Conservation (phyloP, 306 rosid genomes). For the Cicer cuneatum region DNA sequence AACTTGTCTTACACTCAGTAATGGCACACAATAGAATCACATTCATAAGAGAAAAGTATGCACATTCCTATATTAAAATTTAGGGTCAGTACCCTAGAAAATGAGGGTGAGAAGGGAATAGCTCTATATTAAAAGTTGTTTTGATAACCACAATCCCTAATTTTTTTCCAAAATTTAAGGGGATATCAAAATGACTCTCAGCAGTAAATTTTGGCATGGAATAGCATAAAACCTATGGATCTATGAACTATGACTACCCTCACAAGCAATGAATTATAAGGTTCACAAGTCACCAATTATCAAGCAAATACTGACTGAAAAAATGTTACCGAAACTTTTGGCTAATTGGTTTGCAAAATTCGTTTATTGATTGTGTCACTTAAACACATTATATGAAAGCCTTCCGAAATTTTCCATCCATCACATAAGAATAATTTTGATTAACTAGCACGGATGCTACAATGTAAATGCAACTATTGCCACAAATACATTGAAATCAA, state of each 20-base stretch:
- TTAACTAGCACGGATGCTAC: slow-evolving; percentile 11
- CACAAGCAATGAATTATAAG: slow-evolving; percentile 9
- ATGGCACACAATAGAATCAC: too few relatives aligned
- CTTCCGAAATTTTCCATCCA: slow-evolving; percentile 23
- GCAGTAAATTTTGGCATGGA: slow-evolving; percentile 5
- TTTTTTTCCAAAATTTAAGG: background rate
- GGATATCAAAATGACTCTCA: slow-evolving; percentile 21
- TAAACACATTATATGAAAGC: slow-evolving; percentile 5
- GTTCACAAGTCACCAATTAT: background rate
- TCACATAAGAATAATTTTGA: slow-evolving; percentile 30
- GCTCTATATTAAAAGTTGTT: background rate
- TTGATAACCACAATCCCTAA: background rate
- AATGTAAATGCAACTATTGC: slow-evolving; percentile 40
- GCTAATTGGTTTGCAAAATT: slow-evolving; percentile 17
- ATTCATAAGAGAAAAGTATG: too few relatives aligned
- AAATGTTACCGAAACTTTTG: background rate
- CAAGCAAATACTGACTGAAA: slow-evolving; percentile 19
- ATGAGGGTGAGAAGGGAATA: background rate
- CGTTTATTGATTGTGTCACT: background rate
- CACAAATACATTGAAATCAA: slow-evolving; percentile 9
- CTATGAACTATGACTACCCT: too few relatives aligned
- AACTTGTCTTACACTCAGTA: too few relatives aligned
- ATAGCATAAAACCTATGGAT: too few relatives aligned
- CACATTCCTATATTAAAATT: too few relatives aligned
- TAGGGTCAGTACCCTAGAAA: background rate